Conservation (phyloP, 192 early-diverging fungal species). For the Gamsiella multidivaricata region DNA sequence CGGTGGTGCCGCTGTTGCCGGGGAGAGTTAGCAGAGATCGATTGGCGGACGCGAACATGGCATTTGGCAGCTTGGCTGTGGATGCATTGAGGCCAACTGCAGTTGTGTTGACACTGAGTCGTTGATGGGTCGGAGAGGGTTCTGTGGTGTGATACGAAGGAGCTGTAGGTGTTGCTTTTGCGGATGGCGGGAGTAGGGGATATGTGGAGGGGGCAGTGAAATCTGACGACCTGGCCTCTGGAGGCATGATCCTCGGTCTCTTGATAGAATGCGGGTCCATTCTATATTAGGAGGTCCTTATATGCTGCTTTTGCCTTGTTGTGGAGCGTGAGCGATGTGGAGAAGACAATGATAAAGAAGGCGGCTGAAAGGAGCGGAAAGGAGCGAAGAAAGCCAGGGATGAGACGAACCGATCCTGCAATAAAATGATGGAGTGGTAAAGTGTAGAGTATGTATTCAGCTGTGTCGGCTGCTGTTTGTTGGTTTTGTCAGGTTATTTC, state of each 20-base stretch:
- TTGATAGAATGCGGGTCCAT: constrained; percentile 44
- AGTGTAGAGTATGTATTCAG: no score
- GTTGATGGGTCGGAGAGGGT: not conserved
- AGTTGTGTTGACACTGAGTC: constrained; percentile 7
- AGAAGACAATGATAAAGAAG: not conserved
- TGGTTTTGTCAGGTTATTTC: no score
- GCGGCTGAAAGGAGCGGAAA: no score
- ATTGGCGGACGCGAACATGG: constrained; percentile 1
- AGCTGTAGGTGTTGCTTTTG: not conserved
- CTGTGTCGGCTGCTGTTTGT: no score
- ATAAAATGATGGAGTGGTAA: no score
- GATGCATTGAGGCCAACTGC: constrained; percentile 17
- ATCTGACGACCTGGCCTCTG: constrained; percentile 8
- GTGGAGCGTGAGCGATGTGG: not conserved
- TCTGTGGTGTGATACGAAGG: no score
- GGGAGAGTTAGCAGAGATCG: constrained; percentile 5
- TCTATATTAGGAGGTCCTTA: not conserved
- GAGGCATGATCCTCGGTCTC: constrained; percentile 40
- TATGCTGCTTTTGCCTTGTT: no score
- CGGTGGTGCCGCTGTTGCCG: not conserved
- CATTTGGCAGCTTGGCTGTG: no score
- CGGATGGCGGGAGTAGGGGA: not conserved
- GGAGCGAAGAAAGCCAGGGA: not conserved
- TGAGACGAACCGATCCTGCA: not conserved
- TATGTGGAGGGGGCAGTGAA: not conserved